phyloP scores from a whole-genome alignment of 2,329 filamentous ascomycete genomes.

The Escovopsis sp. region DNA sequence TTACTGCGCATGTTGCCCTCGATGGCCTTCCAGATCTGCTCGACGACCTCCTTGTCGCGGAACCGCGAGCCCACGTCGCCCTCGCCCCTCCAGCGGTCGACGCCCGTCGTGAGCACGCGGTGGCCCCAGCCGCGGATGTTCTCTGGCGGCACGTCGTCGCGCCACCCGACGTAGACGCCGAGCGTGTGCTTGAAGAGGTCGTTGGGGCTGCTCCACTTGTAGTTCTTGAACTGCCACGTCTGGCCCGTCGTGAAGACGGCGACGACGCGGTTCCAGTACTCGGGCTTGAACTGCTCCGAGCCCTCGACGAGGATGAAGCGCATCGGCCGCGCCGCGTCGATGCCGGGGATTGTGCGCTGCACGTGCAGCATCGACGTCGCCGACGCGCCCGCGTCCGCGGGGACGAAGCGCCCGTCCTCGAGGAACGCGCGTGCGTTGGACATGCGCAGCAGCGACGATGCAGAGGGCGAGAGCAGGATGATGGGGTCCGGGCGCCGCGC shows the following conservation, averaged over 20 bases:
- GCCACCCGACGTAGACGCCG: conserved; percentile 84
- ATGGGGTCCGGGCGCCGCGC: conserved; percentile 59
- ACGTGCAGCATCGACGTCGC: conserved; percentile 75
- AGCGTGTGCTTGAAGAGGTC: conserved; percentile 83
- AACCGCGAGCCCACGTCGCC: conserved; percentile 47
- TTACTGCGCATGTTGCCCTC: conserved; percentile 76
- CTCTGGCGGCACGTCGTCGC: conserved; percentile 64
- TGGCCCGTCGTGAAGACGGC: conserved; percentile 97
- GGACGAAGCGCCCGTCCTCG: conserved; percentile 66
- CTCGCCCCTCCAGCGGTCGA: conserved; percentile 68
- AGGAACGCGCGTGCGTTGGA: conserved; percentile 94
- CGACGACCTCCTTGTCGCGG: conserved; percentile 84
- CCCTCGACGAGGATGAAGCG: conserved; percentile 94
- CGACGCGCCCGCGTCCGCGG: conserved; percentile 54
- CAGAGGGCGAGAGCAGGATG: conserved; percentile 90
- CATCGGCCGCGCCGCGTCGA: conserved; percentile 58
- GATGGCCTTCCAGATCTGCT: conserved; percentile 80
- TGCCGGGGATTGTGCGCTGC: conserved; percentile 55
- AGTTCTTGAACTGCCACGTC: conserved; percentile 96
- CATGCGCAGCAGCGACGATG: conserved; percentile 86
- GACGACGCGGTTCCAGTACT: conserved; percentile 92
- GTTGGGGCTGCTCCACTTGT: conserved; percentile 82
- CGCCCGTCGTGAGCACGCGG: conserved; percentile 59
- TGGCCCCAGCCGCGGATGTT: conserved; percentile 75
- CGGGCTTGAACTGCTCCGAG: conserved; percentile 88